A percentile compares a stretch with the other conserved stretches of the same genome.
These are phyloP conservation scores for Microbotryum saponariae DNA, from an alignment of 1,284 basidiomycete species.

Conservation along the genomic window DNA sequence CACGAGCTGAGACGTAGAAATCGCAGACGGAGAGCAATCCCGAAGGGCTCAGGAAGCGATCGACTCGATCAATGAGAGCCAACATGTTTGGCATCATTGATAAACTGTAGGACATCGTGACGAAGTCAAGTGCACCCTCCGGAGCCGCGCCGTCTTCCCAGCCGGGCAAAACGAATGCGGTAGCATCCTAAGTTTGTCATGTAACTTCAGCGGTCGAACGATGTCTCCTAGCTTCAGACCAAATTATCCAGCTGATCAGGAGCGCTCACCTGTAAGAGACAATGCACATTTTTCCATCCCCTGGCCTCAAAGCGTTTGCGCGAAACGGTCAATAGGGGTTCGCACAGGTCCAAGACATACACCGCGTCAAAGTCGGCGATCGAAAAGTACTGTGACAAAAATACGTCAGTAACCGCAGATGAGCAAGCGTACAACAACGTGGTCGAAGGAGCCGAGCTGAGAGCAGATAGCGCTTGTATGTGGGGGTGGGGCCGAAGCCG, in stretches of 20 bases:
- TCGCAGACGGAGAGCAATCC: slow-evolving; percentile 67
- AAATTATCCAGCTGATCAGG: too few relatives aligned
- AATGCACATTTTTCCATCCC: slow-evolving; percentile 68
- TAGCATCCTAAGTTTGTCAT: slow-evolving; percentile 49
- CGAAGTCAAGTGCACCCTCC: slow-evolving; percentile 53
- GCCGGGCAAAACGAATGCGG: slow-evolving; percentile 57
- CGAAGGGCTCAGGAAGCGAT: slow-evolving; percentile 59
- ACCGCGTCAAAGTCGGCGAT: slow-evolving; percentile 58
- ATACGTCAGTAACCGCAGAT: too few relatives aligned
- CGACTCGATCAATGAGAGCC: slow-evolving; percentile 52
- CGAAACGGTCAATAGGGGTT: slow-evolving; percentile 54
- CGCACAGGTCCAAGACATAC: slow-evolving; percentile 49
- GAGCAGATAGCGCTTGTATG: too few relatives aligned
- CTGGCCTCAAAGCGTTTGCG: slow-evolving; percentile 57
- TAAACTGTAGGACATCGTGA: slow-evolving; percentile 64
- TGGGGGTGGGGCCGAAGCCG: neutral
- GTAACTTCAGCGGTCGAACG: too few relatives aligned
- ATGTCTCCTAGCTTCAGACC: too few relatives aligned
- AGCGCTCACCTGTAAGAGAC: slow-evolving; percentile 52
- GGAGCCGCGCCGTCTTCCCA: slow-evolving; percentile 47
- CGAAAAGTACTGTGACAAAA: slow-evolving; percentile 48
- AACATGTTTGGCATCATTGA: slow-evolving; percentile 42
- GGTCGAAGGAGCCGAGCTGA: too few relatives aligned
- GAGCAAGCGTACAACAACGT: too few relatives aligned
- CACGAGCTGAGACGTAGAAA: slow-evolving; percentile 66